Conservation (phyloP, 2,329 filamentous ascomycete genomes). For the Neurospora sp. region DNA sequence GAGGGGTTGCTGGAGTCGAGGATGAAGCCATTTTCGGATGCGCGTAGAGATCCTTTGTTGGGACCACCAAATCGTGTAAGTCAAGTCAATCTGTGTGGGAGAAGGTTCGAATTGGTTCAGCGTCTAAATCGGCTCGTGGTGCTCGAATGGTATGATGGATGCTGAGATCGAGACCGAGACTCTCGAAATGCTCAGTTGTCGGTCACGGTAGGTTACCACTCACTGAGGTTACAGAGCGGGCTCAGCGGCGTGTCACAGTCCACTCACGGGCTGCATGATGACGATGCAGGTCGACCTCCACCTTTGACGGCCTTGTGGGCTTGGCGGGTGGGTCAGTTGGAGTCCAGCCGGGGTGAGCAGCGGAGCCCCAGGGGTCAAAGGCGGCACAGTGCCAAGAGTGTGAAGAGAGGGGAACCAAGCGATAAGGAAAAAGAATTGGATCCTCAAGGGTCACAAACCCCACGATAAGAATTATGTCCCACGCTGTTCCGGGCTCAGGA, state of each 20-base stretch:
- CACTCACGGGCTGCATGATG: background rate
- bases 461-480: background rate
- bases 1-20: conserved; percentile 54
- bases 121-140: background rate
- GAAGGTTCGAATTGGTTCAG: background rate
- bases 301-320: background rate
- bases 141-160: background rate
- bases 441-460: background rate
- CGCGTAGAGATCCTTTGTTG: background rate
- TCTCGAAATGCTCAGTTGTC: background rate
- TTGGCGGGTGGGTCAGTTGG: background rate
- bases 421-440: background rate
- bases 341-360: background rate
- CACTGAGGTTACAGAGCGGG: background rate
- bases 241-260: background rate
- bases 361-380: background rate
- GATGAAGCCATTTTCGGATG: conserved; percentile 54
- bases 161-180: background rate
- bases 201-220: background rate
- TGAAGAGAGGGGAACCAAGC: background rate
- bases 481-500: background rate
- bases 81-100: background rate
- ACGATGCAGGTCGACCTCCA: background rate
- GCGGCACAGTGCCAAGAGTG: background rate
- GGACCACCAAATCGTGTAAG: background rate